Conservation (phyloP, 495 filamentous ascomycete genomes). For the Aspergillus cristatus region DNA sequence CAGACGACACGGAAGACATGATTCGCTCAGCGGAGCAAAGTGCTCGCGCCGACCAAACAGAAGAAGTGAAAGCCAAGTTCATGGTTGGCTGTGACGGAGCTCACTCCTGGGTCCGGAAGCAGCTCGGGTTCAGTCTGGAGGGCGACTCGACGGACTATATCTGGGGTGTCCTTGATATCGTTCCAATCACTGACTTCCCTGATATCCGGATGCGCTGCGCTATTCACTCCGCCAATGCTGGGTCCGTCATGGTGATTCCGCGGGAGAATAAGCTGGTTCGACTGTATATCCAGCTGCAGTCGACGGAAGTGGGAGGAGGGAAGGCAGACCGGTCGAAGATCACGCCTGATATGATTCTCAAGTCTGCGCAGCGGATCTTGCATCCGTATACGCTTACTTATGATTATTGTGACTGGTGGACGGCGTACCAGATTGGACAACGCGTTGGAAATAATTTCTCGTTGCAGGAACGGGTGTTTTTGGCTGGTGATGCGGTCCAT, state of each 20-base stretch:
- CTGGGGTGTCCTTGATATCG: conserved; percentile 54
- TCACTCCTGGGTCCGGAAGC: conserved; percentile 12
- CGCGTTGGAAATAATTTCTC: conserved; percentile 33
- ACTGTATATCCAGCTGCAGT: conserved; percentile 60
- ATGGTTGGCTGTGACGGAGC: conserved; percentile 20
- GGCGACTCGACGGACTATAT: conserved; percentile 52
- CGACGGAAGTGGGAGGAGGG: conserved; percentile 25
- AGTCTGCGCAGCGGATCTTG: conserved; percentile 50
- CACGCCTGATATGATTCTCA: conserved; percentile 47
- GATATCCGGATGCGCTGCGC: conserved; percentile 56
- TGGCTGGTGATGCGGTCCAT: conserved; percentile 54
- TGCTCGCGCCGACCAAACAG: conserved; percentile 20
- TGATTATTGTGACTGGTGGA: conserved; percentile 19
- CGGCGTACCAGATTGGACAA: conserved; percentile 5
- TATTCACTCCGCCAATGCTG: conserved; percentile 50
- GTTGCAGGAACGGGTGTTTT: conserved; percentile 46
- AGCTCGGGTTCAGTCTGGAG: conserved; percentile 9
- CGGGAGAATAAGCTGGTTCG: conserved; percentile 57
- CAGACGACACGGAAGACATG: conserved; percentile 51
- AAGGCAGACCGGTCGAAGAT: conserved; percentile 21
- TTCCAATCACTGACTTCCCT: conserved; percentile 56
- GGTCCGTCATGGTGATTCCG: conserved; percentile 58
- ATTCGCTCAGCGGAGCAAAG: neutral
- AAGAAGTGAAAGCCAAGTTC: conserved; percentile 15
- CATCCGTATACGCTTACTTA: conserved; percentile 14